Base-by-base conservation (phyloP, 176 grass and related monocot species). In the Zea mays region DNA sequence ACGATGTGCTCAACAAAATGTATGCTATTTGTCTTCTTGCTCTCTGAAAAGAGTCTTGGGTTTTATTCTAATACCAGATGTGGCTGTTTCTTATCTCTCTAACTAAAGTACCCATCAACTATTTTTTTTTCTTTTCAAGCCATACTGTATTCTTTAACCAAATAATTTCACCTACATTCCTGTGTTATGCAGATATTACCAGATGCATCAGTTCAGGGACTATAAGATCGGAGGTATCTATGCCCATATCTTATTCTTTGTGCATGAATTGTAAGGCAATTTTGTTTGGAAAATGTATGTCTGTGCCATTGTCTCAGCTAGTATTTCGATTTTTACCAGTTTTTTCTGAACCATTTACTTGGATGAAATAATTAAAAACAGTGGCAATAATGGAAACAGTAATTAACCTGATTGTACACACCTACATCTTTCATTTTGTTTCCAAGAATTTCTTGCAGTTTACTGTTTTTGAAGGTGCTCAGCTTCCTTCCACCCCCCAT, bases 1-100 rank as follows among this genome's bases (percentile, higher is more conserved):
- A 95, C 87, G 52, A 90, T 95, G 71, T 92, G 96, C 62, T 92
- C 96, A 65, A 99, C 92, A 65, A 87, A 89, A 73, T 92, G 92
- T 99, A 95, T 79, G 88, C 69, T 10, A 14, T 75, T 41, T 75
- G 16, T 74, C n/a, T 85, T 52, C 60, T 67, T 79, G 71, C 39
- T 47, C 39, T 47, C 15, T 85, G 48, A 80, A 71, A 80, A 77
- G 56, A 60, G 11, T 55, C 62, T 58, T 57, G 45, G 51, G 74
- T 74, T 27, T 27, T 27, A 27, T 27, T 27, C 27, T 27, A 27
- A 27, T 27, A 27, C 27, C 27, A 27, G 27, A 27, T 27, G 10
- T 71, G 36, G 48, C 37, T 0, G 10, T 76, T 33, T 80, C 17
- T 44, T 68, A 21, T 49, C 27, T 27, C 33, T 69, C 1, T 71